Base-by-base conservation (phyloP, 2,329 filamentous ascomycete genomes). In the Ceratocystis alfenasii region DNA sequence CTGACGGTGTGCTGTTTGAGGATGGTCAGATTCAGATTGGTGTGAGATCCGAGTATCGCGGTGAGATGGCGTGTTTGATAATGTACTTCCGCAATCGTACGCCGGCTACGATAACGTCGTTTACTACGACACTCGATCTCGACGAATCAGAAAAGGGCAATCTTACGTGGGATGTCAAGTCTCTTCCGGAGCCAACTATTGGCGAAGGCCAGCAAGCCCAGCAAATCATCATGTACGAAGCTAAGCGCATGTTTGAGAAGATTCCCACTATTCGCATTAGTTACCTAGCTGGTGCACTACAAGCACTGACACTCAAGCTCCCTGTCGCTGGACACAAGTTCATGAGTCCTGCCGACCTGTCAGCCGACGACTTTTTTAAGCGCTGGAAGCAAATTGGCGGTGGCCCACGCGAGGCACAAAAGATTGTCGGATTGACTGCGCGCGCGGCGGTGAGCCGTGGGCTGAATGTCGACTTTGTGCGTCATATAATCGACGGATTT, bases 361-460 rank as follows among this genome's bases (percentile, higher is more conserved):
- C 84, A 5, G 85, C 87, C 0, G 94, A 99, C 64, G 94, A 99
- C 73, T 99, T 97, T 77, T 99, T 99, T 83, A 96, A 95, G 80
- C 83, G 95, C 63, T 99, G 94, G 94, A 95, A 96, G 80, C 94
- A 99, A 77, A 97, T 99, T 71, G 94, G 94, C 12, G 90, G 89
- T 4, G 84, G 85, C 1, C 87, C 92, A 0, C 84, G 95, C 36
- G 95, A 99, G 75, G 87, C 89, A 0, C 94, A 99, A 74, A 83
- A 83, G 61, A 90, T 97, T 41, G 95, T 99, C 75, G 85, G 87
- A 0, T 74, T 93, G 10, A 76, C 78, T 1, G 68, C 70, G 1
- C 81, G 80, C 33, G 65, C 69, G 12, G 28, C 55, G 7, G 55
- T 17, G 3, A 79, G 80, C 12, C 79, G 83, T 67, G 86, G 87